A percentile compares a stretch with the other conserved stretches of the same genome.
Conservation (phyloP, 441 rosid species). For the Pelargonium fulgidum region DNA sequence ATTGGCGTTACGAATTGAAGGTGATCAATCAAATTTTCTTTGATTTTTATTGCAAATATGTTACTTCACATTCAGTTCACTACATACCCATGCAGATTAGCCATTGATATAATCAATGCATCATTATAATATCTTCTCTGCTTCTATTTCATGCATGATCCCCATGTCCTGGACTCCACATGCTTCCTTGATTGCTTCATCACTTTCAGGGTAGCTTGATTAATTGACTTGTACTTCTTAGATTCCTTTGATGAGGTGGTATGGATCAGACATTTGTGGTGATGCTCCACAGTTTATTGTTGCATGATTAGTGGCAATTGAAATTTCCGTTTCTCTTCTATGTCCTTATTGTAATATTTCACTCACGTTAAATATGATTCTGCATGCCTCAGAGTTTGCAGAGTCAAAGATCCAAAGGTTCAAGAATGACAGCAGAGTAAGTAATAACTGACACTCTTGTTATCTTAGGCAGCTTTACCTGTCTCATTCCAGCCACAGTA, state of each 20-base stretch:
- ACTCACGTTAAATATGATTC: conserved; percentile 26
- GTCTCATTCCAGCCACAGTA: conserved; percentile 8
- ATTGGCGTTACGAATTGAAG: conserved; percentile 87
- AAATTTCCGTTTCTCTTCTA: neutral
- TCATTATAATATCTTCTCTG: conserved; percentile 7
- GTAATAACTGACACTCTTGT: conserved; percentile 28
- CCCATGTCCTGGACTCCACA: conserved; percentile 3
- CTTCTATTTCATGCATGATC: neutral
- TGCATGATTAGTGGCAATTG: neutral
- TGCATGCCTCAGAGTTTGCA: conserved; percentile 34
- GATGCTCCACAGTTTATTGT: neutral
- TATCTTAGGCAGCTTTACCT: conserved; percentile 19
- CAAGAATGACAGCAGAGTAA: conserved; percentile 40
- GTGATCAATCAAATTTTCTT: conserved; percentile 30
- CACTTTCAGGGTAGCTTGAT: neutral
- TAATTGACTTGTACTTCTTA: neutral
- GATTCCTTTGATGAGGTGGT: conserved; percentile 5
- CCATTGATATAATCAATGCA: neutral
- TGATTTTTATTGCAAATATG: neutral
- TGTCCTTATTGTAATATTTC: conserved; percentile 11
- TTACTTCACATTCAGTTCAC: neutral
- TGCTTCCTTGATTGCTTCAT: neutral
- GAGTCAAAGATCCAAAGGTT: conserved; percentile 38
- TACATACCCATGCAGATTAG: neutral
- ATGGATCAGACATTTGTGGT: neutral